These are phyloP conservation scores for Lophiostoma macrostomum DNA, from an alignment of 495 filamentous ascomycete species.

Conservation along the genomic window DNA sequence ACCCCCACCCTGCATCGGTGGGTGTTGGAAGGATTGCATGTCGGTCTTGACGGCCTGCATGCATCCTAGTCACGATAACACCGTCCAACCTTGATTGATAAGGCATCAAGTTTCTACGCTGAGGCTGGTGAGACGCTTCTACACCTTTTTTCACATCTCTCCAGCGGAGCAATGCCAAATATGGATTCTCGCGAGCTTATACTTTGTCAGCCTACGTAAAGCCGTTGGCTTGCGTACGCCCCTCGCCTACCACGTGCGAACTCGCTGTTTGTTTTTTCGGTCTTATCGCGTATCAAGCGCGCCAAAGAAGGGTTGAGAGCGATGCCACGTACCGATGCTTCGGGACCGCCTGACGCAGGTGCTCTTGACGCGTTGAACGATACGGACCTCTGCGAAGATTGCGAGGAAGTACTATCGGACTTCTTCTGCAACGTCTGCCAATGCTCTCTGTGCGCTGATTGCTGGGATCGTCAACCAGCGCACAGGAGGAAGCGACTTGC, in stretches of 20 bases:
- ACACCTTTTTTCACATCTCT: background rate
- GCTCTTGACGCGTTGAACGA: conserved; percentile 7
- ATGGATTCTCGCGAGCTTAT: no score
- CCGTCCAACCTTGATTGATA: background rate
- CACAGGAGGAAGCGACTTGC: conserved; percentile 15
- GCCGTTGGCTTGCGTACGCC: background rate
- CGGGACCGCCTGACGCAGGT: background rate
- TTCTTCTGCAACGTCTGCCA: conserved; percentile 17
- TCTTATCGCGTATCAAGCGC: no score
- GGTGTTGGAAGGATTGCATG: no score
- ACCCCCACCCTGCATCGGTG: no score
- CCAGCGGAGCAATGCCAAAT: background rate
- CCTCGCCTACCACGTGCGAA: background rate
- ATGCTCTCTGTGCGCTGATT: conserved; percentile 5
- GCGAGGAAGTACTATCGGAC: conserved; percentile 15
- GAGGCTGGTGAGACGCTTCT: background rate
- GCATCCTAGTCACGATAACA: conserved; percentile 1
- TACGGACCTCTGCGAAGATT: conserved; percentile 17
- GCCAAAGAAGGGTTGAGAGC: background rate
- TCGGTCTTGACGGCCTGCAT: background rate
- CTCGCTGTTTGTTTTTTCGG: no score
- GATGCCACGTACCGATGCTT: conserved; percentile 11
- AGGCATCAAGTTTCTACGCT: background rate
- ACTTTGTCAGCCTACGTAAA: background rate
- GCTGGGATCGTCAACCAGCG: conserved; percentile 16